Percentiles rank a stretch among this genome's conserved stretches.
These are phyloP conservation scores for Trametes cubensis DNA, from an alignment of 768 basidiomycete genomes.

Conservation along the genomic window DNA sequence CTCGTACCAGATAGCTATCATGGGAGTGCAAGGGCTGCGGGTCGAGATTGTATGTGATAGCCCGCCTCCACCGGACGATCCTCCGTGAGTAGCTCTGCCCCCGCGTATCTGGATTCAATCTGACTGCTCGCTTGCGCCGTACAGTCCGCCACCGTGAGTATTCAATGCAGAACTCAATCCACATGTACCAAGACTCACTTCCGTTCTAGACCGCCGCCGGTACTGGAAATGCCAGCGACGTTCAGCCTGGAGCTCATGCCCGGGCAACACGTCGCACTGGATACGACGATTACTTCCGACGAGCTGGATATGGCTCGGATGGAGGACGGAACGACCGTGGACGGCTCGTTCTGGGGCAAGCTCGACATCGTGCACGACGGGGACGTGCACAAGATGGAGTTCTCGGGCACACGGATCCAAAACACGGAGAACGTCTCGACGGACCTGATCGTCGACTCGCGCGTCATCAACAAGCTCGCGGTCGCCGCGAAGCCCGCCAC, in stretches of 20 bases:
- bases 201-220: slow-evolving; percentile 57
- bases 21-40: slow-evolving; percentile 78
- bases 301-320: slow-evolving; percentile 90
- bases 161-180: not conserved
- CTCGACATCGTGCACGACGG: slow-evolving; percentile 79
- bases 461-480: slow-evolving; percentile 76
- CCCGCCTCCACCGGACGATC: slow-evolving; percentile 80
- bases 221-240: slow-evolving; percentile 83
- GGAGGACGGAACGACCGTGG: slow-evolving; percentile 87
- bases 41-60: slow-evolving; percentile 87
- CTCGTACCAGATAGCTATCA: slow-evolving; percentile 86
- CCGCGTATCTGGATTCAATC: slow-evolving; percentile 1
- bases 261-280: slow-evolving; percentile 78
- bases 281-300: slow-evolving; percentile 74
- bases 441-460: slow-evolving; percentile 75
- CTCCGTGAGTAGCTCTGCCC: slow-evolving; percentile 58
- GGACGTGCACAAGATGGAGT: slow-evolving; percentile 80
- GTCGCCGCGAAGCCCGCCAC: slow-evolving; percentile 72
- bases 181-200: slow-evolving; percentile 4
- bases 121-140: slow-evolving; percentile 29
- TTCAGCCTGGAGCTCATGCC: slow-evolving; percentile 82
- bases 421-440: slow-evolving; percentile 63
- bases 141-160: slow-evolving; percentile 56
- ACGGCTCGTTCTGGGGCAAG: slow-evolving; percentile 88
- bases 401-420: slow-evolving; percentile 74